phyloP scores from a whole-genome alignment of 1,139 yeast species.

The Tardiomyces digboiensis region DNA sequence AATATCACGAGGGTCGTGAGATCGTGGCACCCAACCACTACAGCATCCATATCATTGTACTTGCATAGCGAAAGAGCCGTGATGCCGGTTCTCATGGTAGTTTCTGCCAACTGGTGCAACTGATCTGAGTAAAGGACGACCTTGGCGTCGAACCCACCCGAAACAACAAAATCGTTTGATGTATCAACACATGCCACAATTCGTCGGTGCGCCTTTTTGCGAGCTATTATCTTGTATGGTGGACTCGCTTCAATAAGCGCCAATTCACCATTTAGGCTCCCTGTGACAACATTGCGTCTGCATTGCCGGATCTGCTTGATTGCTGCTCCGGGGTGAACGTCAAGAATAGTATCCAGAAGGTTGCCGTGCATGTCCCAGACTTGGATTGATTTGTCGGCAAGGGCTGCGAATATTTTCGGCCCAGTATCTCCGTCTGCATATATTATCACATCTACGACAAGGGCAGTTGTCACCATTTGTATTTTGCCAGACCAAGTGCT shows the following conservation, averaged over 20 bases:
- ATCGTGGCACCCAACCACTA: constrained; percentile 51
- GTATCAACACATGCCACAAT: constrained; percentile 33
- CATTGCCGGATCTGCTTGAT: constrained; percentile 10
- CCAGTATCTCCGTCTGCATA: background rate
- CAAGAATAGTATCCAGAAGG: constrained; percentile 8
- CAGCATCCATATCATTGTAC: constrained; percentile 22
- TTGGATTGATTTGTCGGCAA: constrained; percentile 16
- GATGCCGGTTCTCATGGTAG: constrained; percentile 8
- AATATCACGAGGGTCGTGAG: constrained; percentile 34
- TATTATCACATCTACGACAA: background rate
- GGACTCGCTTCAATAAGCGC: constrained; percentile 7
- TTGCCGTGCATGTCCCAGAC: constrained; percentile 12
- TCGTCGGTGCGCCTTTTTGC: constrained; percentile 32
- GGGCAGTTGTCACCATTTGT: too few species aligned
- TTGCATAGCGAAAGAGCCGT: constrained; percentile 12
- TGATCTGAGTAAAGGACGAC: constrained; percentile 38
- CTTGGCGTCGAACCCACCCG: constrained; percentile 55
- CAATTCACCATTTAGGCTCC: constrained; percentile 27
- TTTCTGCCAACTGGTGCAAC: constrained; percentile 16
- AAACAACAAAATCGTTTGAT: constrained; percentile 33
- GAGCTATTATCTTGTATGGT: constrained; percentile 5
- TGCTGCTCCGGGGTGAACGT: constrained; percentile 15
- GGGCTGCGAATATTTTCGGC: constrained; percentile 10
- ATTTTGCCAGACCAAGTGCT: too few species aligned
- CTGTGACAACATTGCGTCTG: constrained; percentile 15